These are phyloP conservation scores for Combretum micranthum DNA, from an alignment of 345 rosid species.

Conservation along the genomic window DNA sequence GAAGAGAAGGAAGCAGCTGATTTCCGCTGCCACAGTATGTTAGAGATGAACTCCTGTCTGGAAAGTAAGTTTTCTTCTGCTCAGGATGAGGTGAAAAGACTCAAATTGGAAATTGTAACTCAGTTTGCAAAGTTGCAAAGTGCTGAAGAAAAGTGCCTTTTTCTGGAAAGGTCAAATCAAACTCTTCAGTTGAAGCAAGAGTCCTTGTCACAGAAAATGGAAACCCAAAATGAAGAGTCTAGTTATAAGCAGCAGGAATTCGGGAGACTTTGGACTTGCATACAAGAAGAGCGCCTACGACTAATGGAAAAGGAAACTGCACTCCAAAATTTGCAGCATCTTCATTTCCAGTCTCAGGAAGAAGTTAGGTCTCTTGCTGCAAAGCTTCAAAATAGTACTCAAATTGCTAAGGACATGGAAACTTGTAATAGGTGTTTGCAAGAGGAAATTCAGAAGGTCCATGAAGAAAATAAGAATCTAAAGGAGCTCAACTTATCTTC, in stretches of 20 bases:
- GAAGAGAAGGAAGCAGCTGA: constrained; percentile 65
- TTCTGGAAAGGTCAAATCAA: constrained; percentile 66
- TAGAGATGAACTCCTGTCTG: constrained; percentile 52
- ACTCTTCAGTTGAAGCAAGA: constrained; percentile 64
- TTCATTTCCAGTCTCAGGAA: constrained; percentile 87
- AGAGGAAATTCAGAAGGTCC: constrained; percentile 48
- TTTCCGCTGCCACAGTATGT: constrained; percentile 54
- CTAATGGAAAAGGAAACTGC: constrained; percentile 82
- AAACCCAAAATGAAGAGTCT: constrained; percentile 63
- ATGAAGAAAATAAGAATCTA: constrained; percentile 44
- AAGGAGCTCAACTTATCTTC: constrained; percentile 63
- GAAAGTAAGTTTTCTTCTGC: constrained; percentile 48
- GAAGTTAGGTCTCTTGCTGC: constrained; percentile 58
- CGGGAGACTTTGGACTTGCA: constrained; percentile 71
- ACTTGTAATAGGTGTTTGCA: constrained; percentile 38
- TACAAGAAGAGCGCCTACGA: constrained; percentile 80
- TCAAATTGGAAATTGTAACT: constrained; percentile 51
- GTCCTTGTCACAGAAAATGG: constrained; percentile 48
- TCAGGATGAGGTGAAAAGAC: constrained; percentile 55
- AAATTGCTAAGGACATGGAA: constrained; percentile 58
- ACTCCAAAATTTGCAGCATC: constrained; percentile 74
- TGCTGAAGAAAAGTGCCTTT: constrained; percentile 66
- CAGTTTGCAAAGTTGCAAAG: constrained; percentile 46
- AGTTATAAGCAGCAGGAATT: constrained; percentile 77
- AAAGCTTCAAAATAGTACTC: constrained; percentile 53